phyloP scores from a whole-genome alignment of 805 yeast genomes.

The Kregervanrija delftensis region DNA sequence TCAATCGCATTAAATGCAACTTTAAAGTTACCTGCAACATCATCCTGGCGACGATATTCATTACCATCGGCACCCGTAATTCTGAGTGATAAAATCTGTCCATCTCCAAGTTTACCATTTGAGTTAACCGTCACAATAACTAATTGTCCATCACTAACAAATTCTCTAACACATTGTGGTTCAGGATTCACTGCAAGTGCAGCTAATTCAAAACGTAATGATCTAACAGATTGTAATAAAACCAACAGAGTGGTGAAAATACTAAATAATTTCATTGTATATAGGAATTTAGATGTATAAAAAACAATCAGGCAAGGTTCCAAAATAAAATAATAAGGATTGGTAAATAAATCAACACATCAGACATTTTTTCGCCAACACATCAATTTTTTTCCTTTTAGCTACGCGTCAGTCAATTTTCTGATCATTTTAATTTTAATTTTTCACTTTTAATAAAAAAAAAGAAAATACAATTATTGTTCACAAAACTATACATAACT shows the following conservation, averaged over 20 bases:
- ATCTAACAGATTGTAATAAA: conserved; percentile 9
- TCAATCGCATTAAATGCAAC: conserved; percentile 82
- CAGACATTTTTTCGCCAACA: no score
- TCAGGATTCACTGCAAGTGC: conserved; percentile 22
- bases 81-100: conserved; percentile 65
- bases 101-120: conserved; percentile 76
- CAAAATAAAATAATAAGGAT: no score
- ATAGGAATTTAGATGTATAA: no score
- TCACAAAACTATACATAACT: not conserved
- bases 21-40: conserved; percentile 63
- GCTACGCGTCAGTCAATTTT: no score
- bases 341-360: no score
- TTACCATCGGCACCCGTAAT: conserved; percentile 79
- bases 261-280: not conserved
- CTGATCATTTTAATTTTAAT: not conserved
- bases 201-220: conserved; percentile 27
- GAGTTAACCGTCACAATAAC: conserved; percentile 81
- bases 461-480: not conserved
- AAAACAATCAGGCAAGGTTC: no score
- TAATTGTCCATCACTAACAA: conserved; percentile 74
- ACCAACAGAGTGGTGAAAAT: conserved; percentile 8
- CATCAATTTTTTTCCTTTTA: no score
- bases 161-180: conserved; percentile 88
- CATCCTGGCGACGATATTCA: conserved; percentile 72
- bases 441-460: not conserved